Evolutionary conservation across 2,329 filamentous ascomycete genomes (phyloP).

Genomic region (Niveomyces coronatus): DNA sequence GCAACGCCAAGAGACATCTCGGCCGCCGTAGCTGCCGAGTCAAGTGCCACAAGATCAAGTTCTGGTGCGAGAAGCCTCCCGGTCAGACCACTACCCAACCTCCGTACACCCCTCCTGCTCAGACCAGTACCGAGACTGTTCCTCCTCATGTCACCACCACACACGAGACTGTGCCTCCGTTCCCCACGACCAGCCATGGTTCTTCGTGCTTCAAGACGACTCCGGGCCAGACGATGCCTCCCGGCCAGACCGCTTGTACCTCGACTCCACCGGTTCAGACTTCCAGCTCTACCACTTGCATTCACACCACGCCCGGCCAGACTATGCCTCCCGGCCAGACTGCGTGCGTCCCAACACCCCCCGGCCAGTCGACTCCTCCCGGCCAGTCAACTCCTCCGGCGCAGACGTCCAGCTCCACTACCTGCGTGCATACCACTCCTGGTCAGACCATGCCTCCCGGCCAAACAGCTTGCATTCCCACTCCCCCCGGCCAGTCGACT

Average conservation of each 20-base stretch:
- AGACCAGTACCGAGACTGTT: conserved; percentile 7
- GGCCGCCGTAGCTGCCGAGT: conserved; percentile 51
- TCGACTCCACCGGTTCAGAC: conserved; percentile 12
- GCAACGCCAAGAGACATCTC: conserved; percentile 36
- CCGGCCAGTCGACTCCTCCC: conserved; percentile 8
- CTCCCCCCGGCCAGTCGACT: conserved; percentile 12
- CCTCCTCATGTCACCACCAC: conserved; percentile 11
- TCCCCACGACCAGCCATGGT: no score
- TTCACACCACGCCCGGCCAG: conserved; percentile 11
- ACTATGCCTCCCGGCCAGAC: background rate
- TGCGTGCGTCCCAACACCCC: no score
- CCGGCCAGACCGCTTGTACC: no score
- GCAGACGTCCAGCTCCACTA: conserved; percentile 11
- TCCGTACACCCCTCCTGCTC: conserved; percentile 13
- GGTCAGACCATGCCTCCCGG: conserved; percentile 2
- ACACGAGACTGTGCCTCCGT: no score
- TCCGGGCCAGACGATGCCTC: conserved; percentile 7
- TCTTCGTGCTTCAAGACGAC: no score
- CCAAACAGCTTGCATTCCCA: conserved; percentile 7
- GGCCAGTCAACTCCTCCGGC: conserved; percentile 9
- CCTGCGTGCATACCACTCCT: conserved; percentile 10
- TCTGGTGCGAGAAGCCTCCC: conserved; percentile 49
- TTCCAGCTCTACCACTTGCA: conserved; percentile 1
- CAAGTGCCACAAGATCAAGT: conserved; percentile 68
- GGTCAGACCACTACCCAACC: conserved; percentile 10